Evolutionary conservation across 352 stramenopile genomes (phyloP), one percentile per base, ranked within the genome.

Genomic region (Aphanomyces invadans): DNA sequence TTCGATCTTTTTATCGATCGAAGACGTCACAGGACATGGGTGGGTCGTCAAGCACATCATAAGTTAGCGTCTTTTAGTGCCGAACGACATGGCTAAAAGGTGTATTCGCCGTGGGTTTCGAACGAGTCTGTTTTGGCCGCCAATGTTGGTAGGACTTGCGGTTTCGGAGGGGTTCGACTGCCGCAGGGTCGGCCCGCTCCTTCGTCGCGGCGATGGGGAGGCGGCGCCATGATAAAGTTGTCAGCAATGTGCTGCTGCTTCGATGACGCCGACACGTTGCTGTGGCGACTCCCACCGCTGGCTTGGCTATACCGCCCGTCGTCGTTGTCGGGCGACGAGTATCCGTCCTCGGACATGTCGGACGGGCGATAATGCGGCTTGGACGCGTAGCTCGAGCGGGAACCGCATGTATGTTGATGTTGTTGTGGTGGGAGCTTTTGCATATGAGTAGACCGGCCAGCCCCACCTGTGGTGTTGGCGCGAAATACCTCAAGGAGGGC

Each of bases 401-500:
- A 15, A 42, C 36, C 36, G 36, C 36, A 7, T 42, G 36, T 15
- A 42, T 42, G 36, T 15, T n/a, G n/a, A n/a, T 42, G 36, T 42
- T 42, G 36, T 15, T 42, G 36, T 15, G 36, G 36, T 15, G 36
- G 36, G 7, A 42, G 36, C 36, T 42, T 42, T 42, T 42, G 36
- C 36, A 42, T 42, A 15, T 42, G 36, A 15, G 36, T 15, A 7
- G 36, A 15, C 36, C 36, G 36, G 15, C 36, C 36, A 42, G 36
- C 36, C 7, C 36, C 36, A 7, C 36, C 36, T 7, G 29, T 57
- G 15, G 17, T 28, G 48, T 70, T 74, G 32, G 76, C 66, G 28
- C 56, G 49, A 61, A 82, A 73, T 4, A 73, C 76, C 29, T 73
- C 48, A 19, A 63, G 46, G 29, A 83, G 45, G 65, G 74, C 65